Evolutionary conservation across 805 yeast genomes (phyloP), one percentile per base, ranked within the genome.

Genomic region (Wickerhamomyces ciferrii): DNA sequence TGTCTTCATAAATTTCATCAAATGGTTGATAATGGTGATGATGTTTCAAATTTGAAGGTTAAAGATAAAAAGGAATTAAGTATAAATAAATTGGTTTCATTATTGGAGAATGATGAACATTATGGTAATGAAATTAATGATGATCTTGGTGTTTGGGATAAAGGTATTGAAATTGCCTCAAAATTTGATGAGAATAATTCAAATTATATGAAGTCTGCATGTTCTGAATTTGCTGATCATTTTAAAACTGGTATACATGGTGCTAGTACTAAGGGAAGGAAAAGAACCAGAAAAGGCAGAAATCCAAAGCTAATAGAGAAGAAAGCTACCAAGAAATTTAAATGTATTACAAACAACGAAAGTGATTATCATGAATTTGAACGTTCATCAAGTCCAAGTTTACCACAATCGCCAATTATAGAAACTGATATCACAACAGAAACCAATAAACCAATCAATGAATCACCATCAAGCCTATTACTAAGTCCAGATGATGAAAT

Each of bases 1-100:
- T 66, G 81, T 1, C 59, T 82, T 41, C 74, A 78, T 46, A 74
- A 72, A 42, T 20, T 46, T 2, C 42, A 43, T 21, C 43, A 44
- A 9, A 8, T 43, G 13, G 24, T 14, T 18, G 35, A 18, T 19
- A 1, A 24, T 23, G 39, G 27, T 6, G 10, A 44, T 23, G 40
- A 44, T 17, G 18, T 39, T 7, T 19, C 19, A n/a, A 17, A 15
- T 15, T 17, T 44, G n/a, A 39, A 19, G 38, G 17, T 42, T 23
- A 32, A 38, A n/a, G 31, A 8, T 38, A 35, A 21, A 6, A 24
- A 24, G 6, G 32, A 38, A 11, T n/a, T 38, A 4, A 19, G 36
- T 23, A 20, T 43, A 1, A 43, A 43, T 18, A 38, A 43, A 17
- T 31, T 43, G 4, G 38, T 43, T 11, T 20, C 45, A 5, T 4